Base-by-base conservation (phyloP, 768 basidiomycete species). In the Leccinum uliginosum region DNA sequence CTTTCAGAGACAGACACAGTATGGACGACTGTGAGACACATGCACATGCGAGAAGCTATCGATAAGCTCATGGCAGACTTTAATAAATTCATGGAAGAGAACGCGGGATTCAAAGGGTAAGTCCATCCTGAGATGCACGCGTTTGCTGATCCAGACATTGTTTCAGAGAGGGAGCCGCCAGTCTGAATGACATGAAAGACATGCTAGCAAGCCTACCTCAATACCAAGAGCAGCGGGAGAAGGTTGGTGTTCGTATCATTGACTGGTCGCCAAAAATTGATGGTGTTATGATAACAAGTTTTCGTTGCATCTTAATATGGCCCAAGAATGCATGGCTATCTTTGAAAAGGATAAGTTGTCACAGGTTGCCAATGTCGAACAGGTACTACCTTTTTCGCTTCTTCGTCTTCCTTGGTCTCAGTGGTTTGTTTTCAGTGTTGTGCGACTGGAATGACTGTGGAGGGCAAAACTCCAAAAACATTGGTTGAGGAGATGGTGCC, bases 401-500 rank as follows among this genome's bases (percentile, higher is more conserved):
- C 27, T 54, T 26, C 47, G 17, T 54, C 26, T 12, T 27, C n/a
- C 34, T 17, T 12, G 14, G 11, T 53, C 54, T 59, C 12, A 51
- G 11, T 56, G 30, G 45, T n/a, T 46, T 26, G 49, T 19, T 23
- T 19, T 15, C 62, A 98, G 93, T 89, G 87, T 71, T 98, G 94
- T 64, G 90, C 97, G 1, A 99, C 97, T 4, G 96, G 96, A 14
- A 65, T 89, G 34, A 98, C 91, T 6, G 78, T 89, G 0, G 93
- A 98, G 64, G 95, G 95, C 1, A 98, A 97, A 75, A 79, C 84
- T n/a, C 97, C 97, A 2, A 98, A 97, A 70, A 84, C 83, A 0
- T 75, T 99, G 3, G 94, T 99, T 2, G 97, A 98, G 69, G 95
- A 99, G 70, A 98, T 99, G 97, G 95, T 99, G 0, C 96, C 97